Percentiles rank a stretch among this genome's conserved stretches.
Conservation (phyloP, 2,329 filamentous ascomycete genomes). For the Thelonectria olida region DNA sequence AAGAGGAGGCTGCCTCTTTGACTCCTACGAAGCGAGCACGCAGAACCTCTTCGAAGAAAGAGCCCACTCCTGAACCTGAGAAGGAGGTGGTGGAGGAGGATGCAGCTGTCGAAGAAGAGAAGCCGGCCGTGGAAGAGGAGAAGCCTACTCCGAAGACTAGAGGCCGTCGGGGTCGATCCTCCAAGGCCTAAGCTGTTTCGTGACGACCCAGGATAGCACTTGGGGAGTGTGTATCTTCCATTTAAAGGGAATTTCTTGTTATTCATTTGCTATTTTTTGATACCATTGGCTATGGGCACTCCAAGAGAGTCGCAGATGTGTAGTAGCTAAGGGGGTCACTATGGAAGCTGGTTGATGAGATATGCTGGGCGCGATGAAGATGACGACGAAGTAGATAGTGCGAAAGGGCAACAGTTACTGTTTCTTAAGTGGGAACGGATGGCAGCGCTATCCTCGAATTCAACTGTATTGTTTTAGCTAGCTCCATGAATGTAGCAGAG, state of each 20-base stretch:
- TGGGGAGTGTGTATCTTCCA: neutral
- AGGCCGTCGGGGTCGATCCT: slow-evolving; percentile 10
- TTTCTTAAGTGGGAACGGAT: neutral
- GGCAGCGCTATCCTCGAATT: neutral
- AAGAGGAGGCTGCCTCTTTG: neutral
- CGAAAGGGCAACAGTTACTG: neutral
- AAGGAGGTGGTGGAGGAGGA: slow-evolving; percentile 10
- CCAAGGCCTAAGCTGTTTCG: slow-evolving; percentile 4
- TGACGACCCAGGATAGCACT: too few relatives aligned
- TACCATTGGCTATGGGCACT: neutral
- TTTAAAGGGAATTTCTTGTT: neutral
- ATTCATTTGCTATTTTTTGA: neutral
- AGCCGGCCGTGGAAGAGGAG: slow-evolving; percentile 40
- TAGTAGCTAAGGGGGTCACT: neutral
- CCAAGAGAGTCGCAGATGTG: neutral
- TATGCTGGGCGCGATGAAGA: neutral
- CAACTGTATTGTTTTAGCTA: neutral
- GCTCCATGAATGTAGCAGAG: too few relatives aligned
- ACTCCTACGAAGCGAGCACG: slow-evolving; percentile 21
- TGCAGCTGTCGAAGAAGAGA: slow-evolving; percentile 29
- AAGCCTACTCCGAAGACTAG: slow-evolving; percentile 43
- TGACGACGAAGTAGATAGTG: neutral
- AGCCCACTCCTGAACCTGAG: slow-evolving; percentile 7
- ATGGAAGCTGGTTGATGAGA: neutral
- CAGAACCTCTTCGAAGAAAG: slow-evolving; percentile 25